A percentile compares a stretch with the other conserved stretches of the same genome.
phyloP scores from a whole-genome alignment of 192 early-diverging fungal genomes.

The Coemansia sp. region DNA sequence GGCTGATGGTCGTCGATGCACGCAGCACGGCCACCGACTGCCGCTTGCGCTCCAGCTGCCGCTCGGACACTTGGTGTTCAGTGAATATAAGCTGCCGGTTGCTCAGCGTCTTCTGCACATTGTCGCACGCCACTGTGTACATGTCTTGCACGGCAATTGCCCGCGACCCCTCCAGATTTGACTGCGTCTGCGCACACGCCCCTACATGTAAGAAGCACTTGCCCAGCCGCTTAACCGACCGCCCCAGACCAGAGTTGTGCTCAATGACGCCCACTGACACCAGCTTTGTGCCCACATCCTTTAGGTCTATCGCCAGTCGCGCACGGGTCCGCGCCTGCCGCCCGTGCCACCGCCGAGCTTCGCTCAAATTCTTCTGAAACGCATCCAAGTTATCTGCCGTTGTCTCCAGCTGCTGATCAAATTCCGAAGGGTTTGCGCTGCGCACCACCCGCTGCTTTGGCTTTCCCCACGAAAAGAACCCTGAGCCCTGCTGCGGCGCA shows the following conservation, averaged over 20 bases:
- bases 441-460: conserved; percentile 25
- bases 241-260: conserved; percentile 30
- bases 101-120: conserved; percentile 47
- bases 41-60: conserved; percentile 52
- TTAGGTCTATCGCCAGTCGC: conserved; percentile 33
- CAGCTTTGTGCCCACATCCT: conserved; percentile 44
- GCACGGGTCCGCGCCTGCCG: conserved; percentile 43
- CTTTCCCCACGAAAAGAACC: conserved; percentile 45
- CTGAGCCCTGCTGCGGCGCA: conserved; percentile 25
- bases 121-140: conserved; percentile 30
- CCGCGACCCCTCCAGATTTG: conserved; percentile 53
- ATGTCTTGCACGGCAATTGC: conserved; percentile 43
- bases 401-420: conserved; percentile 42
- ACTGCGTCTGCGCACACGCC: conserved; percentile 38
- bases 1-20: conserved; percentile 43
- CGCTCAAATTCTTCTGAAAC: conserved; percentile 37
- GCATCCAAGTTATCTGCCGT: conserved; percentile 36
- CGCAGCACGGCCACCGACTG: conserved; percentile 54
- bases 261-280: conserved; percentile 45
- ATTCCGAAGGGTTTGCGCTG: conserved; percentile 29
- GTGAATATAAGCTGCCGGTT: conserved; percentile 52
- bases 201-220: conserved; percentile 40
- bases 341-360: conserved; percentile 49
- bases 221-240: conserved; percentile 47
- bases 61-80: conserved; percentile 52